These are phyloP conservation scores for Benincasa hispida DNA, from an alignment of 306 rosid species.

Conservation along the genomic window DNA sequence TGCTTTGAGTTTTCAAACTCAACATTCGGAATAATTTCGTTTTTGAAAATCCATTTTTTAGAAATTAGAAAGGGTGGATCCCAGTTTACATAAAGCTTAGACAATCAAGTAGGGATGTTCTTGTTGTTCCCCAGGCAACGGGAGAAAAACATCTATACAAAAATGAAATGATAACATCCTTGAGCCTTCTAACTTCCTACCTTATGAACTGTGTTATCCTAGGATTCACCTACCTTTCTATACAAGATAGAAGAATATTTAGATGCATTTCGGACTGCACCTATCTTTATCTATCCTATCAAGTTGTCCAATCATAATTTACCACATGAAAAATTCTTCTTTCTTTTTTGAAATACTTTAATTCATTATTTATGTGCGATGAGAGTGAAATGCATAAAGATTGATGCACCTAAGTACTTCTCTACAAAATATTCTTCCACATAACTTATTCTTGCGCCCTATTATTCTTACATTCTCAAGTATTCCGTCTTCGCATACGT, in stretches of 20 bases:
- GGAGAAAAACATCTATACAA: not conserved
- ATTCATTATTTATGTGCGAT: too few species aligned
- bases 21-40: too few species aligned
- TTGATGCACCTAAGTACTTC: too few species aligned
- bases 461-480: not conserved
- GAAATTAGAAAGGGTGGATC: not conserved
- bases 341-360: too few species aligned
- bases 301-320: too few species aligned
- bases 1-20: too few species aligned
- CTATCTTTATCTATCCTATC: too few species aligned
- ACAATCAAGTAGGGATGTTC: not conserved
- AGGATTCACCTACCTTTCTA: not conserved
- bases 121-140: too few species aligned
- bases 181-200: not conserved
- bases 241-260: not conserved
- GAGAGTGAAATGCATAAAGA: too few species aligned
- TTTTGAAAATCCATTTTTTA: not conserved
- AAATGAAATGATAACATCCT: not conserved
- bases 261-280: too few species aligned
- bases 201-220: not conserved
- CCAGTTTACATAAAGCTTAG: not conserved
- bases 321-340: too few species aligned
- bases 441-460: not conserved
- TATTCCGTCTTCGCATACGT: not conserved
- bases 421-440: not conserved